A percentile compares a stretch with the other conserved stretches of the same genome.
Conservation (phyloP, 2,329 filamentous ascomycete species). For the Colletotrichum zoysiae region DNA sequence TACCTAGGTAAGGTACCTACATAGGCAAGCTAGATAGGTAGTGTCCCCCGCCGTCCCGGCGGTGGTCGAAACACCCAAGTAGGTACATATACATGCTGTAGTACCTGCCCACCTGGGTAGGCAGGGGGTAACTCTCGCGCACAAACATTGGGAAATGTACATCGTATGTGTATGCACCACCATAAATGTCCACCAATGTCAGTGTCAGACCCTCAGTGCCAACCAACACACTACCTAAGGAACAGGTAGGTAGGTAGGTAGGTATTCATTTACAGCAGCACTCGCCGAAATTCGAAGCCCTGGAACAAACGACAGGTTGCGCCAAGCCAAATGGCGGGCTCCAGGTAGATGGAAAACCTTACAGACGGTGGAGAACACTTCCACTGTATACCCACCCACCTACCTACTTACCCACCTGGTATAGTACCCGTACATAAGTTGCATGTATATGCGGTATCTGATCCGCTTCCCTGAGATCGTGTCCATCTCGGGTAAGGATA, state of each 20-base stretch:
- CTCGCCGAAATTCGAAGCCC: background rate
- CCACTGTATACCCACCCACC: too few relatives aligned
- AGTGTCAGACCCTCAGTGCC: background rate
- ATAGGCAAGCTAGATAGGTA: too few relatives aligned
- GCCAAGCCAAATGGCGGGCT: background rate
- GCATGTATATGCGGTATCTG: background rate
- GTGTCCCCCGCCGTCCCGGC: constrained; percentile 13
- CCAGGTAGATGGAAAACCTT: background rate
- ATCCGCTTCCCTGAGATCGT: background rate
- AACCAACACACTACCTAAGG: background rate
- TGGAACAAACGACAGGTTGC: background rate
- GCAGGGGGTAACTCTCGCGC: background rate
- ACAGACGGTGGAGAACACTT: background rate
- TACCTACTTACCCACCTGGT: too few relatives aligned
- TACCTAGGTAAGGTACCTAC: too few relatives aligned
- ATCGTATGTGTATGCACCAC: background rate
- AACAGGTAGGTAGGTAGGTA: too few relatives aligned
- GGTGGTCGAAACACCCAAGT: constrained; percentile 23
- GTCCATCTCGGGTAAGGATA: background rate
- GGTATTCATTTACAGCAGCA: background rate
- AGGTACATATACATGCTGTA: background rate
- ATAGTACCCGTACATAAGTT: too few relatives aligned
- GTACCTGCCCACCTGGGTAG: background rate
- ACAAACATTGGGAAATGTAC: background rate
- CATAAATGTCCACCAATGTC: constrained; percentile 7